A percentile compares a stretch with the other conserved stretches of the same genome.
Evolutionary conservation across 164 flowering plant genomes (phyloP).

Genomic region (Euptelea pleiosperma): DNA sequence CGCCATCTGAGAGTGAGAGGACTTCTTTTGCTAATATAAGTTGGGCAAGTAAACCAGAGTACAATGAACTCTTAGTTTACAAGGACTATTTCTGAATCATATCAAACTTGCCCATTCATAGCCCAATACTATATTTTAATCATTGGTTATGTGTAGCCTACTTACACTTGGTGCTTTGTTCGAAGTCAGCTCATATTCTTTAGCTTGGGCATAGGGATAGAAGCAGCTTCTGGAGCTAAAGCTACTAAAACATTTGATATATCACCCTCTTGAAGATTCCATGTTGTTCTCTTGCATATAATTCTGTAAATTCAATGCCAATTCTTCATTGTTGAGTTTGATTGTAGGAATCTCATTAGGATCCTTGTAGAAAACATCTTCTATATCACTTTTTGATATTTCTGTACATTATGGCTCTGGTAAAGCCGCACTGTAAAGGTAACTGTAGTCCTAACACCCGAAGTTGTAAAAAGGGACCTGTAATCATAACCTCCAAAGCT

Average conservation of each 20-base stretch:
- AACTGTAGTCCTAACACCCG: no score
- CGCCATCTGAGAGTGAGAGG: no score
- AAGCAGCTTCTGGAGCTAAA: conserved; percentile 50
- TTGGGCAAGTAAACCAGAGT: no score
- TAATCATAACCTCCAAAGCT: no score
- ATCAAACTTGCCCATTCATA: no score
- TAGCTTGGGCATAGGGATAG: conserved; percentile 57
- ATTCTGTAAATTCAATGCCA: conserved; percentile 61
- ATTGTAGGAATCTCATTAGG: conserved; percentile 88
- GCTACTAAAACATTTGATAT: conserved; percentile 74
- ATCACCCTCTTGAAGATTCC: conserved; percentile 69
- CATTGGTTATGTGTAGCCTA: background rate
- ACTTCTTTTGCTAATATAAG: no score
- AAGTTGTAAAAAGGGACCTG: no score
- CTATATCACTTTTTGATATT: conserved; percentile 52
- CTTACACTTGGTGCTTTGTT: conserved; percentile 65
- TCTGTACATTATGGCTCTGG: conserved; percentile 65
- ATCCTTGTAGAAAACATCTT: conserved; percentile 60
- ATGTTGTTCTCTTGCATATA: conserved; percentile 51
- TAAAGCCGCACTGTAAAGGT: no score
- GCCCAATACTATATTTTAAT: background rate
- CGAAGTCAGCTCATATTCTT: conserved; percentile 54
- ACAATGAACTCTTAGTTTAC: no score
- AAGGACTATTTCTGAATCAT: no score
- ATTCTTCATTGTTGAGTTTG: conserved; percentile 62